Base-by-base conservation (phyloP, 106 monocot genomes). In the Dioscorea dumetorum region DNA sequence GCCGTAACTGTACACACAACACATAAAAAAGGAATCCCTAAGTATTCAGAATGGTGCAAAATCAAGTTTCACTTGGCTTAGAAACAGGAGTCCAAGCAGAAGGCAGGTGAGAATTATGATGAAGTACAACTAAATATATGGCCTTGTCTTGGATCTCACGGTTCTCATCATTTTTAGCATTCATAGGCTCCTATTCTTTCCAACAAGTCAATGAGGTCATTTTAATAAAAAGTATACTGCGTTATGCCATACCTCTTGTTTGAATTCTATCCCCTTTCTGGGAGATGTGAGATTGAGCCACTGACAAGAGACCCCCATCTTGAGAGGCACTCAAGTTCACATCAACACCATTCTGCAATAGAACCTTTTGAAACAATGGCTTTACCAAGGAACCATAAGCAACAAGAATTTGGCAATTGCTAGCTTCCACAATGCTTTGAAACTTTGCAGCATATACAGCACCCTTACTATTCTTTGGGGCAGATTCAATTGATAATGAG, bases 371-470 rank as follows among this genome's bases (percentile, higher is more conserved):
- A 77, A 99, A 99, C 58, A 73, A 81, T 66, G 97, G 97, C 72
- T 90, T 99, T 41, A 92, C 72, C 35, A 87, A 58, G 6, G 84
- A 84, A 50, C 92, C 89, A 77, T 77, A 81, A 61, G 84, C 84
- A 79, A 92, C 67, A 51, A 85, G 80, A 15, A 84, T 73, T 60
- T 61, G 62, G 28, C 64, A 80, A 75, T 68, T 76, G 28, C 76
- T 50, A 48, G 80, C 62, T 56, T 60, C 71, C 22, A 59, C 57
- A 59, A 80, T 64, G 41, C 62, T 72, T 52, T 83, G 82, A 71
- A 92, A 66, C 69, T 85, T 93, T 63, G 89, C 92, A 70, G 84
- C 86, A 81, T 80, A 83, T 75, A 99, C 85, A 21, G 84, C 57
- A 71, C 66, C 76, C 20, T 65, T 71, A 19, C 60, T 80, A 56